Base-by-base conservation (phyloP, 2,329 filamentous ascomycete genomes). In the Colletotrichum costaricense region DNA sequence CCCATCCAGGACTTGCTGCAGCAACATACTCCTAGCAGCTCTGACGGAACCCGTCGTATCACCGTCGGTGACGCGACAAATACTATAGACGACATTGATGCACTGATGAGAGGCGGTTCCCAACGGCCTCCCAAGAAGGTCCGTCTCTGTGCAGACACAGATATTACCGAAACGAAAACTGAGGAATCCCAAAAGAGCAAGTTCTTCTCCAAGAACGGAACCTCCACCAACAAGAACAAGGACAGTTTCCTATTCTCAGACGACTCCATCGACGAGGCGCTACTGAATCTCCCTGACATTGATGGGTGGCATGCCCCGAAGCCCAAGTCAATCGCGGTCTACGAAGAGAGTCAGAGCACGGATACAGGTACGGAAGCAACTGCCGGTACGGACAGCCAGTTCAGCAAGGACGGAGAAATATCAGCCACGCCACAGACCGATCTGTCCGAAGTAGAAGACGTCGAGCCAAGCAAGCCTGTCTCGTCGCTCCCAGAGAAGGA, bases 241-340 rank as follows among this genome's bases (percentile, higher is more conserved):
- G 86, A 88, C 12, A 80, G 80, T 1, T 84, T 86, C 68, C 75
- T 89, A 22, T 82, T 89, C 77, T 91, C 89, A 0, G 88, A 91
- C 73, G 88, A 90, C 73, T 90, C 88, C 0, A 82, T 91, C 54
- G 88, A 90, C 33, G 88, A 90, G 70, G 88, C 85, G 0, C 81
- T 91, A 24, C 79, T 82, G 30, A 84, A 83, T 24, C 78, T 91
- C 12, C 88, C 88, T 1, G 89, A 90, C 58, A 79, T 87, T 52
- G 85, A 85, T n/a, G 83, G 81, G 12, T 89, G 88, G 88, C 81
- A 83, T 57, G 78, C 81, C 7, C 59, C 76, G 6, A 86, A 85
- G 72, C 75, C 79, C 0, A 84, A 81, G 72, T 77, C 82, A 1
- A 81, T 87, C 22, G 76, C 81, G 3, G 84, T 90, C 6, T 90